Evolutionary conservation across 1,284 basidiomycete species (phyloP).

Genomic region (Ustilago lituana): DNA sequence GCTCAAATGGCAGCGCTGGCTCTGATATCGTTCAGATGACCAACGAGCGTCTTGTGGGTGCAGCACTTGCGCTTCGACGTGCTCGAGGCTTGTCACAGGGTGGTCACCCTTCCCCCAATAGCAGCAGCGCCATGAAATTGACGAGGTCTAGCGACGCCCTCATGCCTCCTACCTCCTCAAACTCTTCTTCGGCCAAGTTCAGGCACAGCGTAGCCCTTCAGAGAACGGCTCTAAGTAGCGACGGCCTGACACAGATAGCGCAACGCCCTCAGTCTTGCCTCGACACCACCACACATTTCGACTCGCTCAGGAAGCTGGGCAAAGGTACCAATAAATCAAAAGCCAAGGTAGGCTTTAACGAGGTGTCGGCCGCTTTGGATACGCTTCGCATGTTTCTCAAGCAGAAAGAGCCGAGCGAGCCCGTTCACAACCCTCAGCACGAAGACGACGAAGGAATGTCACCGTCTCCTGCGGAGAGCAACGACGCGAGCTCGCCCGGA

Average conservation of each 20-base stretch:
- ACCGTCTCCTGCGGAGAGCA: background rate
- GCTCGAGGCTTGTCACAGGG: constrained; percentile 26
- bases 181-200: background rate
- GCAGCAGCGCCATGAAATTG: constrained; percentile 19
- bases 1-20: background rate
- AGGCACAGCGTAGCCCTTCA: constrained; percentile 10
- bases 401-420: constrained; percentile 11
- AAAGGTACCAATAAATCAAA: background rate
- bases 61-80: constrained; percentile 22
- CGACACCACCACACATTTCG: background rate
- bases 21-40: background rate
- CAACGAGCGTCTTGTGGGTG: constrained; percentile 4
- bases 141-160: constrained; percentile 27
- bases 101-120: background rate
- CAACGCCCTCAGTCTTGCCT: constrained; percentile 22
- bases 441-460: background rate
- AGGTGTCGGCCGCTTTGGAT: constrained; percentile 22
- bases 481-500: background rate
- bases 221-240: constrained; percentile 4
- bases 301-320: background rate
- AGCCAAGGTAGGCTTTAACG: constrained; percentile 25
- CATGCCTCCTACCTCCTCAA: background rate
- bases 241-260: background rate
- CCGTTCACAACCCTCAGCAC: no score
- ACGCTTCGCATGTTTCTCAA: constrained; percentile 24